Evolutionary conservation across 495 filamentous ascomycete genomes (phyloP).

Genomic region (Sordaria brevicollis): DNA sequence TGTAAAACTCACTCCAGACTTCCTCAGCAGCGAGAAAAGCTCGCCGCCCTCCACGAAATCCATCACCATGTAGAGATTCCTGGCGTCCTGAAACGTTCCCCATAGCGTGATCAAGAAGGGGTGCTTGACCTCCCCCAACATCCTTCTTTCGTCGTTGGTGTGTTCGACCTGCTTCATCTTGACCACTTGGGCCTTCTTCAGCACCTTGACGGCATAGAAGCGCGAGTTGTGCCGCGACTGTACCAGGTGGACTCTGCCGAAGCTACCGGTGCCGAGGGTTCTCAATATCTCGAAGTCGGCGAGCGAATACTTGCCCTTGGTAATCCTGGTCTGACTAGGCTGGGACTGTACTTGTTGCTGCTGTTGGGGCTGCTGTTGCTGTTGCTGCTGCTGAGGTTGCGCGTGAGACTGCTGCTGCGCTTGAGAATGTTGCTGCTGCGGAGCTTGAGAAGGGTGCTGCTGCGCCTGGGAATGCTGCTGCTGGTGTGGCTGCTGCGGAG

Average conservation of each 20-base stretch:
- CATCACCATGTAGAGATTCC: conserved; percentile 99
- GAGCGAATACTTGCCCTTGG: conserved; percentile 96
- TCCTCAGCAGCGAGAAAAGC: conserved; percentile 86
- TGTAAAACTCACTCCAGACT: conserved; percentile 71
- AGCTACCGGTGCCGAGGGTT: conserved; percentile 92
- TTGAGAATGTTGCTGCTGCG: conserved; percentile 13
- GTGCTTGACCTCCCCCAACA: conserved; percentile 92
- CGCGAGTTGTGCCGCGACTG: conserved; percentile 95
- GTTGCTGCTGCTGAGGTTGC: conserved; percentile 10
- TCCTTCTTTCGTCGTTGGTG: conserved; percentile 92
- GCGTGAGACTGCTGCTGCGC: conserved; percentile 14
- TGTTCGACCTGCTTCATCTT: conserved; percentile 99
- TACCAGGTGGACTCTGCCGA: conserved; percentile 90
- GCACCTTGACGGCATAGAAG: conserved; percentile 94
- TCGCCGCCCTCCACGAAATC: conserved; percentile 99
- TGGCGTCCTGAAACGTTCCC: conserved; percentile 94
- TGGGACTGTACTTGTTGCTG: conserved; percentile 12
- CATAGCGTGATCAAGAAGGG: conserved; percentile 95
- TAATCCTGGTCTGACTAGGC: conserved; percentile 45
- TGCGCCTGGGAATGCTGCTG: conserved; percentile 7
- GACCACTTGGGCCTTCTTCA: conserved; percentile 97
- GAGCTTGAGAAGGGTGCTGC: conserved; percentile 1
- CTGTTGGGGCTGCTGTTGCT: conserved; percentile 10
- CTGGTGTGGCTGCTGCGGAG: conserved; percentile 8
- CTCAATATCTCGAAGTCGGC: conserved; percentile 78